These are phyloP conservation scores for Suillus luteus DNA, from an alignment of 768 basidiomycete genomes.

Conservation along the genomic window DNA sequence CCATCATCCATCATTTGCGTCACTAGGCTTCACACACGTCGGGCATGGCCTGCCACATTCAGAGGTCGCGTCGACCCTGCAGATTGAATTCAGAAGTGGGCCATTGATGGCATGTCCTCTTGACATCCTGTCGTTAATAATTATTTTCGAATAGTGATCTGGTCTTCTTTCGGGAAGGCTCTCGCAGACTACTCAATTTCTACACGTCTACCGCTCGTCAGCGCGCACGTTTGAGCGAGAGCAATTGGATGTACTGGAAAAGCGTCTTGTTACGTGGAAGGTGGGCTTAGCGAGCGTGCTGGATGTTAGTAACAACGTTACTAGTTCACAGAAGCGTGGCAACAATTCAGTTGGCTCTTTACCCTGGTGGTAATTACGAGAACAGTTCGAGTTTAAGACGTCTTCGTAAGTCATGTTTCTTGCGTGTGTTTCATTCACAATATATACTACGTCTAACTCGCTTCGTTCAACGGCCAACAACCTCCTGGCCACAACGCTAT, in stretches of 20 bases:
- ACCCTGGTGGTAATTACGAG: not conserved
- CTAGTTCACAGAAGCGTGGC: conserved; percentile 49
- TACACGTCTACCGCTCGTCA: conserved; percentile 72
- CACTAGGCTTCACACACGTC: conserved; percentile 75
- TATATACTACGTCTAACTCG: not conserved
- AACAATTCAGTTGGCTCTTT: conserved; percentile 13
- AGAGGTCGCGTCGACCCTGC: conserved; percentile 64
- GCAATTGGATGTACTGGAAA: conserved; percentile 81
- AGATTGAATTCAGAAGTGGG: conserved; percentile 71
- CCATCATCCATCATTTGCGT: conserved; percentile 71
- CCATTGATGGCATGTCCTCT: conserved; percentile 69
- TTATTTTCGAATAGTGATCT: conserved; percentile 53
- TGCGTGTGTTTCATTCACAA: not conserved
- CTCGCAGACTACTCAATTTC: conserved; percentile 73
- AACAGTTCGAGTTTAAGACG: not conserved
- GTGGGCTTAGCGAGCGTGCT: conserved; percentile 66
- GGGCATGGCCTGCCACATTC: conserved; percentile 74
- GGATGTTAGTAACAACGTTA: conserved; percentile 45
- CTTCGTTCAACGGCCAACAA: not conserved
- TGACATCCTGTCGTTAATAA: not conserved
- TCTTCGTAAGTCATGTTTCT: not conserved
- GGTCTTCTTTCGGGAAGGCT: conserved; percentile 81
- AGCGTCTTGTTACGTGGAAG: conserved; percentile 78
- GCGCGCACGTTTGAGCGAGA: conserved; percentile 73
- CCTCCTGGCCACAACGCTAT: not conserved